Percentiles rank a stretch among this genome's conserved stretches.
These are phyloP conservation scores for Polychytrium aggregatum DNA, from an alignment of 192 early-diverging fungal genomes.

Conservation along the genomic window DNA sequence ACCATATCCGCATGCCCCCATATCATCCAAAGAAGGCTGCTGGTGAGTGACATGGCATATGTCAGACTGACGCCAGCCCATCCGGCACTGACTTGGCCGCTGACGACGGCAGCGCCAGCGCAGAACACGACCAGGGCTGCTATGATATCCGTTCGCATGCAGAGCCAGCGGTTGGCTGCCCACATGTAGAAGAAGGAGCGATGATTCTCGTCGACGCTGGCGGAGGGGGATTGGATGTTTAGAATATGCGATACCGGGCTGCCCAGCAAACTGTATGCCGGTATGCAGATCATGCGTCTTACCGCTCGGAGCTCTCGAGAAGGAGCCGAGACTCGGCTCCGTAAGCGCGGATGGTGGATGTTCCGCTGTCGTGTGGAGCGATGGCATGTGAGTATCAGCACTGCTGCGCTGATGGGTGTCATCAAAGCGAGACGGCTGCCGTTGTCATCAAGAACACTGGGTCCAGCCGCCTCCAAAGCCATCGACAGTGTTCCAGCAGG, in stretches of 20 bases:
- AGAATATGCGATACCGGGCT: too few relatives aligned
- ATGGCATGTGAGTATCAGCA: too few relatives aligned
- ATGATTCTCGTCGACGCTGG: slow-evolving; percentile 51
- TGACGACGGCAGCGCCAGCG: slow-evolving; percentile 57
- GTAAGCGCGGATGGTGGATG: slow-evolving; percentile 41
- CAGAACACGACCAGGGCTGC: slow-evolving; percentile 69
- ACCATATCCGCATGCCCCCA: slow-evolving; percentile 60
- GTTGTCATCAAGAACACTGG: too few relatives aligned
- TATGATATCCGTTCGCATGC: slow-evolving; percentile 68
- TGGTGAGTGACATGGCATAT: slow-evolving; percentile 66
- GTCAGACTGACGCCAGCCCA: slow-evolving; percentile 71
- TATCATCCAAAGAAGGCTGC: slow-evolving; percentile 60
- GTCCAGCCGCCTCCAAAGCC: too few relatives aligned
- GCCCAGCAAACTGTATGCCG: too few relatives aligned
- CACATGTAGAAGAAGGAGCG: slow-evolving; percentile 65
- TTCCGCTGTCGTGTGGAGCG: too few relatives aligned
- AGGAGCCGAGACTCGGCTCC: slow-evolving; percentile 25
- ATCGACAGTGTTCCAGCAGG: too few relatives aligned
- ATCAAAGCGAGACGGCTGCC: too few relatives aligned
- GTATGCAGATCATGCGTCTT: too few relatives aligned
- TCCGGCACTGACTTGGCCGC: slow-evolving; percentile 59
- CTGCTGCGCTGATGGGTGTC: too few relatives aligned
- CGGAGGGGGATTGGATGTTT: too few relatives aligned
- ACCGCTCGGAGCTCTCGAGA: slow-evolving; percentile 34
- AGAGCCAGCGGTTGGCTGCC: slow-evolving; percentile 60